Evolutionary conservation across 75 land plant species (phyloP).

Genomic region (Pinus albicaulis): DNA sequence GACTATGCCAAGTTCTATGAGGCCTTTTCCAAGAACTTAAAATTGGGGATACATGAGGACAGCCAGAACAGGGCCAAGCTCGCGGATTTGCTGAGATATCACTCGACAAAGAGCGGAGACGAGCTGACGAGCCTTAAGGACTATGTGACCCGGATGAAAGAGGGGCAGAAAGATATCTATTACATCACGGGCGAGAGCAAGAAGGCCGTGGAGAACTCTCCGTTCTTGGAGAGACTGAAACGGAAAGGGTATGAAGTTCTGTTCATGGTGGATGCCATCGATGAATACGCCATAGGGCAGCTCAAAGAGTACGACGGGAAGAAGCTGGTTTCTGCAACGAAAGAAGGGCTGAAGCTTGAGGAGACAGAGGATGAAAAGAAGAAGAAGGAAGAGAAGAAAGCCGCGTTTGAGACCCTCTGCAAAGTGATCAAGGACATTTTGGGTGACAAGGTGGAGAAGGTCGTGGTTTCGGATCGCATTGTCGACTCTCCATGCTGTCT

Average conservation of each 20-base stretch:
- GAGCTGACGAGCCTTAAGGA: constrained; percentile 85
- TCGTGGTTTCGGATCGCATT: constrained; percentile 65
- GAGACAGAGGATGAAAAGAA: constrained; percentile 79
- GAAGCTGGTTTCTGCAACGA: constrained; percentile 65
- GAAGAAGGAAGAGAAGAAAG: constrained; percentile 68
- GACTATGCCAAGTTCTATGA: constrained; percentile 70
- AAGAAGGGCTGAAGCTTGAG: constrained; percentile 70
- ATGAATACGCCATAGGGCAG: constrained; percentile 72
- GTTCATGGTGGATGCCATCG: constrained; percentile 87
- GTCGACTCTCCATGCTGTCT: constrained; percentile 77
- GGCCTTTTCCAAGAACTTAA: constrained; percentile 66
- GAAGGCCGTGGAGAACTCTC: constrained; percentile 79
- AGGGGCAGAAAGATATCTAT: constrained; percentile 75
- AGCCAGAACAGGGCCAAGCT: constrained; percentile 68
- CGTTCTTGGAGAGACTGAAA: constrained; percentile 82
- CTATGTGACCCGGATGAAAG: constrained; percentile 86
- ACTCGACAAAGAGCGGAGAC: constrained; percentile 78
- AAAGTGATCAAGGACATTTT: constrained; percentile 70
- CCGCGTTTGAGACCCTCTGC: constrained; percentile 61
- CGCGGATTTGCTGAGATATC: constrained; percentile 66
- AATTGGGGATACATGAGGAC: constrained; percentile 76
- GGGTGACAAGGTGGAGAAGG: constrained; percentile 71
- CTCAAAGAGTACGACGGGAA: constrained; percentile 80
- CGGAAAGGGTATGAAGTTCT: constrained; percentile 70
- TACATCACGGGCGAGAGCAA: constrained; percentile 70